Evolutionary conservation across 148 eudicot species (phyloP).

Genomic region (Pharnaceum exiguum): DNA sequence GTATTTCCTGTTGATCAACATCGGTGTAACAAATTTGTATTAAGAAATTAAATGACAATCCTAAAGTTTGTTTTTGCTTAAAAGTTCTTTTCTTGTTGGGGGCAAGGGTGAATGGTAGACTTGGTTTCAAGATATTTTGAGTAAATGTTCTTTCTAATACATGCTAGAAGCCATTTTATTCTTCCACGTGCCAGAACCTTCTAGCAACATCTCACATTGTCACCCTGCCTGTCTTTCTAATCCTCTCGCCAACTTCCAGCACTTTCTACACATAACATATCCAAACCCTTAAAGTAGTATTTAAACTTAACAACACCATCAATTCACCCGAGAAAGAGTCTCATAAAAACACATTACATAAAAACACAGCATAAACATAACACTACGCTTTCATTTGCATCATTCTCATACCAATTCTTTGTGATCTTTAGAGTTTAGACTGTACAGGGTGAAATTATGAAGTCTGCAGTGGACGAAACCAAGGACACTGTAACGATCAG

Average conservation of each 20-base stretch:
- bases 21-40: too few species aligned
- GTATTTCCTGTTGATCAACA: too few species aligned
- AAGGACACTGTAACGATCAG: constrained; percentile 35
- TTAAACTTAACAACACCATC: not conserved
- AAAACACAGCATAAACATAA: not conserved
- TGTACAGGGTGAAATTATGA: not conserved
- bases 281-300: not conserved
- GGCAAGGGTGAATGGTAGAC: too few species aligned
- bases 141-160: too few species aligned
- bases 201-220: constrained; percentile 13
- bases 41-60: too few species aligned
- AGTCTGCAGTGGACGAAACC: constrained; percentile 21
- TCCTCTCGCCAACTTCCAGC: constrained; percentile 20
- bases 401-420: not conserved
- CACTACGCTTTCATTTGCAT: not conserved
- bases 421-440: not conserved
- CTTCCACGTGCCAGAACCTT: constrained; percentile 15
- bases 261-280: not conserved
- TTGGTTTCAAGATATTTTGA: too few species aligned
- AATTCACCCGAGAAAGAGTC: not conserved
- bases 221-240: not conserved
- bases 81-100: too few species aligned
- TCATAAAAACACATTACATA: not conserved
- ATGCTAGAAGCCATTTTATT: not conserved
- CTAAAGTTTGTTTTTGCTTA: too few species aligned